Percentiles rank a stretch among this genome's conserved stretches.
Evolutionary conservation across 176 grass and related monocot species (phyloP).

Genomic region (Poa pratensis): DNA sequence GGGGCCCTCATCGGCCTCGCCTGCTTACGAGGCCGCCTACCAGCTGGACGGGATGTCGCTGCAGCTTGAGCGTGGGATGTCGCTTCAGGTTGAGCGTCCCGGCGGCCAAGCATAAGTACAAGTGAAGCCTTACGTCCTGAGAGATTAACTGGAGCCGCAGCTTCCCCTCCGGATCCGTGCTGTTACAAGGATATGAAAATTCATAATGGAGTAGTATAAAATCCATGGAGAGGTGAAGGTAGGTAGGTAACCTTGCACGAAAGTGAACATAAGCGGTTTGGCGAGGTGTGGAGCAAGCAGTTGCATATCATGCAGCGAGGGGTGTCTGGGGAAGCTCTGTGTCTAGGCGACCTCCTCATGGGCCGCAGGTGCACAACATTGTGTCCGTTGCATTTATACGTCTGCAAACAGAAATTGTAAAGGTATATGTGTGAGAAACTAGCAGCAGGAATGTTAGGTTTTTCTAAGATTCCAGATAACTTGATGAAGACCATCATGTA

Average conservation of each 20-base stretch:
- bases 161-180: not conserved
- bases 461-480: not conserved
- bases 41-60: not conserved
- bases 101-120: not conserved
- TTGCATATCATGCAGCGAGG: slow-evolving; percentile 13
- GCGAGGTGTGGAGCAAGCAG: not conserved
- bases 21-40: not conserved
- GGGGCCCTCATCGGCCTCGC: not conserved
- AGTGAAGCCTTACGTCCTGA: not conserved
- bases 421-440: not conserved
- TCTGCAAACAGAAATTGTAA: not conserved
- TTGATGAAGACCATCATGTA: not conserved
- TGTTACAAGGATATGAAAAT: not conserved
- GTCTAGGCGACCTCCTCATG: slow-evolving; percentile 7
- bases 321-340: not conserved
- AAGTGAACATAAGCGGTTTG: slow-evolving; percentile 26
- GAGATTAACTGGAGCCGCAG: not conserved
- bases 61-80: not conserved
- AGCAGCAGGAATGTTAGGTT: not conserved
- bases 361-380: slow-evolving; percentile 35
- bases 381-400: slow-evolving; percentile 22
- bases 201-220: not conserved
- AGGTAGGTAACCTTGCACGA: slow-evolving; percentile 21
- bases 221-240: not conserved
- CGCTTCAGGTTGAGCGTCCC: not conserved